phyloP scores from a whole-genome alignment of 2,329 filamentous ascomycete species.

The Sodiomyces alkalinus region DNA sequence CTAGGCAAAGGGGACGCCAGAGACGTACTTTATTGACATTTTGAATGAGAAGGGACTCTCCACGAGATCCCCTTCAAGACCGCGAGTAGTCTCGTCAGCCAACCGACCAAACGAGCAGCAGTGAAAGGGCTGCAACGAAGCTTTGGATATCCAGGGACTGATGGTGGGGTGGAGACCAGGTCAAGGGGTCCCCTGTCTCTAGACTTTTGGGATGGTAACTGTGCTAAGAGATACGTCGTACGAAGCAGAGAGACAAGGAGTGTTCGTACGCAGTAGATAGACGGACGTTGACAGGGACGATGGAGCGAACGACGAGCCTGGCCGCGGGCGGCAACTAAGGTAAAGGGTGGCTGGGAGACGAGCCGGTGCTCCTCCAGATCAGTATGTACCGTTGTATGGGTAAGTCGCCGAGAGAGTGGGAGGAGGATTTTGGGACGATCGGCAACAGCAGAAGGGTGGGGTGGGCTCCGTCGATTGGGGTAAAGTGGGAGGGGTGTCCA shows the following conservation, averaged over 20 bases:
- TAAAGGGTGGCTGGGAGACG: slow-evolving; percentile 2
- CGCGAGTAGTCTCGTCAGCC: slow-evolving; percentile 2
- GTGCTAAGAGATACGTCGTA: slow-evolving; percentile 1
- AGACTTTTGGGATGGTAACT: slow-evolving; percentile 3
- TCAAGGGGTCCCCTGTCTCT: slow-evolving; percentile 3
- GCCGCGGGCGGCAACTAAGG: slow-evolving; percentile 1
- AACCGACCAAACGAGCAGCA: slow-evolving; percentile 9
- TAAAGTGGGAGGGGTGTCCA: too few relatives aligned
- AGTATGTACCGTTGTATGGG: slow-evolving; percentile 1
- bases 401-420: too few relatives aligned
- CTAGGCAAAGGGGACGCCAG: slow-evolving; percentile 5
- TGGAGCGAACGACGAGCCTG: neutral
- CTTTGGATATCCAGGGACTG: slow-evolving; percentile 9
- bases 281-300: neutral
- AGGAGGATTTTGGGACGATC: slow-evolving; percentile 5
- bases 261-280: neutral
- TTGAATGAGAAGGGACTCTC: slow-evolving; percentile 6
- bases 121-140: slow-evolving; percentile 9
- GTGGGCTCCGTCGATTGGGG: too few relatives aligned
- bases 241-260: slow-evolving; percentile 1
- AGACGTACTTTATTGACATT: slow-evolving; percentile 41
- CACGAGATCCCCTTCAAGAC: slow-evolving; percentile 8
- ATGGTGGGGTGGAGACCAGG: slow-evolving; percentile 9
- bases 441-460: too few relatives aligned
- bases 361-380: neutral